Base-by-base conservation (phyloP, 1,284 basidiomycete genomes). In the Ceratobasidium sp. region DNA sequence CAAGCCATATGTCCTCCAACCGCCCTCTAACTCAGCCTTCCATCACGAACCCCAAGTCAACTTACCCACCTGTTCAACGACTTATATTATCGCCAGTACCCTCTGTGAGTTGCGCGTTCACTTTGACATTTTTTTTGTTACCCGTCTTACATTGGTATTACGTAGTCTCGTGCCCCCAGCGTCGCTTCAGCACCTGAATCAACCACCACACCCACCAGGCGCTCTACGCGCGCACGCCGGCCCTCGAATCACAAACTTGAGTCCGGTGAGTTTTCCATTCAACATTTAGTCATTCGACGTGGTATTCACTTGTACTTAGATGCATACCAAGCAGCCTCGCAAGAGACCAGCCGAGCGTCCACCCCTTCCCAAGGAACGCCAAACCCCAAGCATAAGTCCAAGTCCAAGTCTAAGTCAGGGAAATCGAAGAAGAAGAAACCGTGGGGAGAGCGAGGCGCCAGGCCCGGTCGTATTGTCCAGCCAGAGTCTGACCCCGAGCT, bases 291-390 rank as follows among this genome's bases (percentile, higher is more conserved):
- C 60, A 20, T 23, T 42, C 20, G 18, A 28, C 28, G 3, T 28
- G 5, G 15, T 61, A 28, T 28, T 69, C 13, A 69, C 46, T 53
- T 51, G n/a, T n/a, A 13, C 33, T 6, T 40, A 70, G 68, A 70
- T 55, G 68, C 28, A 55, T 70, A 67, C 44, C 51, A 71, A 44
- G 69, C 69, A 2, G 58, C 53, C 69, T 71, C 55, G 39, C 13
- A 23, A 71, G 69, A 18, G 53, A 42, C 69, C 1, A 71, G 69
- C 23, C 33, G 55, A 40, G 33, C 53, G 13, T 33, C 69, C 39
- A 71, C 28, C 53, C 69, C 39, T 6, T 56, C 40, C 1, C n/a
- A 20, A 6, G 53, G 1, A 1, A 71, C 3, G 13, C 9, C 40
- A n/a, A n/a, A n/a, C 1, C 2, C 42, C 0, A 46, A 46, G 13